Base-by-base conservation (phyloP, 148 eudicot genomes). In the Cornus suecica region DNA sequence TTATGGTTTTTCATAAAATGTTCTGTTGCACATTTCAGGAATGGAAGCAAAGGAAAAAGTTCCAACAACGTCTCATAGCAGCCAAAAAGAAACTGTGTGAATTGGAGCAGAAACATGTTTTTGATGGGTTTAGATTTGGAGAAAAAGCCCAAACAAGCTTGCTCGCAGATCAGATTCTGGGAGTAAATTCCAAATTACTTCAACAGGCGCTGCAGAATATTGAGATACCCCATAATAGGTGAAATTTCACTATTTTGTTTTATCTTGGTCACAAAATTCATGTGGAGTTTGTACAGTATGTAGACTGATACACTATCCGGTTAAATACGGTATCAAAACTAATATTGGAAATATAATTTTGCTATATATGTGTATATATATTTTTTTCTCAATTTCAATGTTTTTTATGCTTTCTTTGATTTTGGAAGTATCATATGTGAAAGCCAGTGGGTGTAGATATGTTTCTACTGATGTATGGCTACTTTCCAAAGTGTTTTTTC, bases 1-100 rank as follows among this genome's bases (percentile, higher is more conserved):
- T 25, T 69, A 65, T 28, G 67, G 62, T 37, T 23, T 16, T 58
- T 11, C 18, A 58, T 77, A 34, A 18, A 28, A 65, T 52, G 37
- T 41, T 66, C 37, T 63, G 28, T 67, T 42, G 31, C 67, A 56
- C 73, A 56, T 75, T 69, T 78, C 80, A 94, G 99, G 97, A 89
- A 80, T 94, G 99, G 99, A 94, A 86, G 80, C 97, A 92, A 72
- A 94, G 88, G 82, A 94, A 92, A 81, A 88, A 89, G 87, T 82
- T 81, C 63, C 96, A 91, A 69, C 85, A 93, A 72, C 94, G 81
- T 60, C 86, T 94, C 63, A 87, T 90, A 82, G 90, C 94, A 37
- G 97, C 97, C n/a, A 94, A 94, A 78, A 94, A 92, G 94, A 94
- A 89, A 85, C 79, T 94, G 68, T 72, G 78, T 87, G 96, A 88